Conservation (phyloP, 2,329 filamentous ascomycete species). For the Corniculantispora saksenae region DNA sequence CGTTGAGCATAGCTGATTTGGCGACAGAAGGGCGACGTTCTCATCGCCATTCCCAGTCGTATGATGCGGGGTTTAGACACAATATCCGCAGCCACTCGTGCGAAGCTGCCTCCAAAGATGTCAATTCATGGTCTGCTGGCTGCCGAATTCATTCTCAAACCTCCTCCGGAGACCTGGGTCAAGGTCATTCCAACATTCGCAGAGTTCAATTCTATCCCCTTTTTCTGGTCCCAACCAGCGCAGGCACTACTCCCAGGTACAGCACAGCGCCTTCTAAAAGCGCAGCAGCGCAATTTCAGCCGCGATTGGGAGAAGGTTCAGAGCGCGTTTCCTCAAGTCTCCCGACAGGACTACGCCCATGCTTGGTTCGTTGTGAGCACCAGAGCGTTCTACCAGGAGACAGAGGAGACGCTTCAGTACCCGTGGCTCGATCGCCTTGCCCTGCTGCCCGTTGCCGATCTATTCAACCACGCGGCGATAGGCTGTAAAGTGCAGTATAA, state of each 20-base stretch:
- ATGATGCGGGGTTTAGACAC: slow-evolving; percentile 66
- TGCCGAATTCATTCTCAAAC: slow-evolving; percentile 56
- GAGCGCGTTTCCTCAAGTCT: slow-evolving; percentile 30
- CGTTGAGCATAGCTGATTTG: neutral
- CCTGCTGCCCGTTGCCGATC: slow-evolving; percentile 67
- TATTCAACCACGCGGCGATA: slow-evolving; percentile 57
- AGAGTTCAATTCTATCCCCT: slow-evolving; percentile 29
- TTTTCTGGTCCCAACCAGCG: slow-evolving; percentile 50
- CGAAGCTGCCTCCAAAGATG: slow-evolving; percentile 53
- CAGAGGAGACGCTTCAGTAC: slow-evolving; percentile 39
- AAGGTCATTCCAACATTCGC: slow-evolving; percentile 11
- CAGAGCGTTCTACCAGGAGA: slow-evolving; percentile 55
- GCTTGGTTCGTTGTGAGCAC: slow-evolving; percentile 58
- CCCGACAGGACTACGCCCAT: slow-evolving; percentile 43
- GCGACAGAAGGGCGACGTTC: slow-evolving; percentile 47
- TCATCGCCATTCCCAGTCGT: slow-evolving; percentile 66
- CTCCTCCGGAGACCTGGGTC: slow-evolving; percentile 6
- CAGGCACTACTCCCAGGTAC: slow-evolving; percentile 48
- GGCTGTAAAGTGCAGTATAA: slow-evolving; percentile 56
- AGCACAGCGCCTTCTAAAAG: slow-evolving; percentile 47
- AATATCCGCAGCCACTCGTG: slow-evolving; percentile 55
- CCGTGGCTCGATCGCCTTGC: slow-evolving; percentile 58
- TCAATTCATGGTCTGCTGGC: slow-evolving; percentile 74
- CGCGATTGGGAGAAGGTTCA: slow-evolving; percentile 41
- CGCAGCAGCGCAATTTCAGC: slow-evolving; percentile 50